Percentiles rank a stretch among this genome's conserved stretches.
Conservation (phyloP, 768 basidiomycete species). For the Mycena vulgaris region DNA sequence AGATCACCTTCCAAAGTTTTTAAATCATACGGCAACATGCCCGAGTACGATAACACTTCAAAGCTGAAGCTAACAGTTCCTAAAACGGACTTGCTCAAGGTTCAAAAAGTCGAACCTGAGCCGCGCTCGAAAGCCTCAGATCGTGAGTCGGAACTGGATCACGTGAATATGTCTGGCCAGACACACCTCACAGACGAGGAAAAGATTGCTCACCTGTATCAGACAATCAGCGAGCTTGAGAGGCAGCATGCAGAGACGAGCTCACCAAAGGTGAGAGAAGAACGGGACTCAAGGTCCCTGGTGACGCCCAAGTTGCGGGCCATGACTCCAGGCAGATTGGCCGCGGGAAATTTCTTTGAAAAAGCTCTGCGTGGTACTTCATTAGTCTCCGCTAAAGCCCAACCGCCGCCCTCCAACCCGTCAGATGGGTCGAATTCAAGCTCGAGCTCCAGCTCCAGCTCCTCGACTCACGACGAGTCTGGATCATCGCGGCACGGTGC, state of each 20-base stretch:
- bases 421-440: neutral
- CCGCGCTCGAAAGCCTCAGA: neutral
- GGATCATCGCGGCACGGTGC: neutral
- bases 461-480: neutral
- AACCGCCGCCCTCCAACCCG: neutral
- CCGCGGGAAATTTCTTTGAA: no score
- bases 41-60: no score
- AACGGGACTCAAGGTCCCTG: no score
- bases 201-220: neutral
- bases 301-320: neutral
- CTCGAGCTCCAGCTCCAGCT: no score
- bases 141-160: neutral
- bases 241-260: neutral
- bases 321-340: neutral
- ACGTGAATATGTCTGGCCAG: neutral
- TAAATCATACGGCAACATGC: no score
- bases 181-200: neutral
- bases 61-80: no score
- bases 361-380: neutral
- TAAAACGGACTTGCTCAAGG: no score
- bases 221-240: slow-evolving; percentile 1
- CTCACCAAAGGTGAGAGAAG: neutral
- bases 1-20: no score
- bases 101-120: neutral
- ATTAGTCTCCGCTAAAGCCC: neutral